A percentile compares a stretch with the other conserved stretches of the same genome.
Evolutionary conservation across 2,329 filamentous ascomycete genomes (phyloP).

Genomic region (Cladosporium sp.): DNA sequence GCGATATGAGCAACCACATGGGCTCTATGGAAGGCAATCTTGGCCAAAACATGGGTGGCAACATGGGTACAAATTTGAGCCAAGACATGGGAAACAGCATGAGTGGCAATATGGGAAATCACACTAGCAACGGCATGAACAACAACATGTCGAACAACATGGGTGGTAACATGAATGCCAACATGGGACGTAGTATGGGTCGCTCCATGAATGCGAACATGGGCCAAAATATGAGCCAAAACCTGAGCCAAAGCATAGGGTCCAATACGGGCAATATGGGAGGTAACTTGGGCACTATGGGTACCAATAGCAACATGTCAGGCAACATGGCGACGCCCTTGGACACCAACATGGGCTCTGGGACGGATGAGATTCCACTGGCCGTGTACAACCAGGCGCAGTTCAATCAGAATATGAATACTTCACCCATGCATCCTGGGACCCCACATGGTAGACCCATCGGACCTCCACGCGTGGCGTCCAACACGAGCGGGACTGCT

Average conservation of each 20-base stretch:
- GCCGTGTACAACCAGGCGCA: slow-evolving; percentile 42
- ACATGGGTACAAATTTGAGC: slow-evolving; percentile 34
- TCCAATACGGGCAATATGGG: background rate
- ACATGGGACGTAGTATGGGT: background rate
- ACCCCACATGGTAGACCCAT: slow-evolving; percentile 23
- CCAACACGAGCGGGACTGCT: slow-evolving; percentile 33
- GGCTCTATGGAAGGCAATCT: slow-evolving; percentile 25
- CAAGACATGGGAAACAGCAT: slow-evolving; percentile 45
- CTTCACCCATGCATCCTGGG: slow-evolving; percentile 40
- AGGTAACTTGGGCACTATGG: background rate
- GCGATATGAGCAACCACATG: slow-evolving; percentile 18
- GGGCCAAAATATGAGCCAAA: background rate
- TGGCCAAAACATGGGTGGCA: slow-evolving; percentile 1
- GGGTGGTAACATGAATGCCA: slow-evolving; percentile 4
- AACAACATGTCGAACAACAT: slow-evolving; percentile 25
- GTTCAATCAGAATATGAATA: slow-evolving; percentile 42
- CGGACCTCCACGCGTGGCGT: slow-evolving; percentile 33
- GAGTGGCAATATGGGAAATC: slow-evolving; percentile 28
- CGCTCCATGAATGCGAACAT: background rate
- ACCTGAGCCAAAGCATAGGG: background rate
- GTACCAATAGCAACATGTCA: slow-evolving; percentile 31
- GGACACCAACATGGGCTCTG: slow-evolving; percentile 24
- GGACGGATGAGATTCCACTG: slow-evolving; percentile 31
- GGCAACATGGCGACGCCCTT: slow-evolving; percentile 39
- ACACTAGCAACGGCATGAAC: background rate